Base-by-base conservation (phyloP, 2,329 filamentous ascomycete genomes). In the Nothomitra cinnamomea region DNA sequence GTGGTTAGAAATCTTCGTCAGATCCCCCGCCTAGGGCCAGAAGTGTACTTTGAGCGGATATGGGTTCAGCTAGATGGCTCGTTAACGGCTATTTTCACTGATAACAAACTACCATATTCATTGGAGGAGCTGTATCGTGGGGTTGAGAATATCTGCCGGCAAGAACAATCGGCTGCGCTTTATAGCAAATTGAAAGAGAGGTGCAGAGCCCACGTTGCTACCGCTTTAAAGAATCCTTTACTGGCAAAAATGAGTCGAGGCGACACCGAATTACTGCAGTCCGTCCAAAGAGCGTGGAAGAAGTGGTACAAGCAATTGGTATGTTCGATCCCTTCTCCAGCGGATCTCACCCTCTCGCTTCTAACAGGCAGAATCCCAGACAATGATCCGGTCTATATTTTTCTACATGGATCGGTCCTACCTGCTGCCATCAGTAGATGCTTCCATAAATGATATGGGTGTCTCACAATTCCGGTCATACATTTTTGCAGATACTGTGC, bases 331-430 rank as follows among this genome's bases (percentile, higher is more conserved):
- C 12, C 36, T 22, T 40, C n/a, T 28, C 5, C 3, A 32, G 10
- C 10, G 28, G 10, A 4, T 32, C 28, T 35, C 41, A 6, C 25
- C 28, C 10, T 6, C 8, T 21, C 49, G 28, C 28, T 8, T 36
- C 52, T 53, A 45, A 38, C 19, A 12, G 1, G 50, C 35, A n/a
- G 21, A 35, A 5, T 40, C 38, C 51, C 60, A 88, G 81, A 77
- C 81, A 58, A 81, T 82, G 13, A 78, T 98, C 52, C 80, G 88
- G 50, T 90, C 85, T 58, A 84, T 94, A 40, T 96, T 95, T 68
- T 94, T 88, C 69, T 98, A 89, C 63, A 76, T 98, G 58, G 90
- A 98, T 65, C 82, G 92, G 57, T 86, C 88, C 1, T 95, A 88
- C 63, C 74, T 98, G 6, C 72, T 95, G 1, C 82, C 83, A 55